Conservation (phyloP, 2,329 filamentous ascomycete species). For the Fusarium burgessii region DNA sequence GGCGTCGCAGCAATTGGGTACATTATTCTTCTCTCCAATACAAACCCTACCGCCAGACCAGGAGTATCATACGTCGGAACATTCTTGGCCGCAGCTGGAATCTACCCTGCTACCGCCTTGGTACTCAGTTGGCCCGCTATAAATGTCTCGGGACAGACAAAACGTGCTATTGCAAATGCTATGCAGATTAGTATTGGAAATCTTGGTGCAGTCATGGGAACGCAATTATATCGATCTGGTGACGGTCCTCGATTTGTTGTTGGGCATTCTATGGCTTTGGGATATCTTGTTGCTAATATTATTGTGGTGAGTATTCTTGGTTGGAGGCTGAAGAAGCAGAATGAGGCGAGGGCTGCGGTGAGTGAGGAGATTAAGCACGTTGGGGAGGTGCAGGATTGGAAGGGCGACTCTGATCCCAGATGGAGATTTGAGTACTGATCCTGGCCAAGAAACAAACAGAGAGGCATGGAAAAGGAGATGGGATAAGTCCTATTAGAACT, state of each 20-base stretch:
- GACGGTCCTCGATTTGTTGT: conserved; percentile 73
- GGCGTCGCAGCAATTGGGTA: conserved; percentile 72
- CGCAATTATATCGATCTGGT: conserved; percentile 72
- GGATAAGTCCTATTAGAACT: fast-evolving
- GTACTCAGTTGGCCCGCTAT: conserved; percentile 78
- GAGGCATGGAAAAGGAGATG: fast-evolving
- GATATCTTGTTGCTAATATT: conserved; percentile 71
- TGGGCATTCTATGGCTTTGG: conserved; percentile 75
- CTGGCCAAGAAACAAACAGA: fast-evolving
- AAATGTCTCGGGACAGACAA: conserved; percentile 78
- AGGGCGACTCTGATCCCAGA: conserved; percentile 71
- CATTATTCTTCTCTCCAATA: conserved; percentile 67
- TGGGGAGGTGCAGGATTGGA: conserved; percentile 65
- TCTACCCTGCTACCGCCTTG: conserved; percentile 74
- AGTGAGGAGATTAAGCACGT: conserved; percentile 61
- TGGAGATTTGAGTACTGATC: conserved; percentile 71
- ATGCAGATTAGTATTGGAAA: conserved; percentile 81
- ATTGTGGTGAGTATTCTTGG: conserved; percentile 66
- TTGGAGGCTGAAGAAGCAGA: conserved; percentile 67
- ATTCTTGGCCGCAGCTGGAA: conserved; percentile 73
- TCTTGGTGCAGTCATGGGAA: conserved; percentile 75
- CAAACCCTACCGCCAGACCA: conserved; percentile 58
- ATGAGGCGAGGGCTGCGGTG: conserved; percentile 61
- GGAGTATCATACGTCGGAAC: conserved; percentile 71
- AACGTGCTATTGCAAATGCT: conserved; percentile 74